phyloP scores from a whole-genome alignment of 306 rosid genomes.

The Fragaria iinumae region DNA sequence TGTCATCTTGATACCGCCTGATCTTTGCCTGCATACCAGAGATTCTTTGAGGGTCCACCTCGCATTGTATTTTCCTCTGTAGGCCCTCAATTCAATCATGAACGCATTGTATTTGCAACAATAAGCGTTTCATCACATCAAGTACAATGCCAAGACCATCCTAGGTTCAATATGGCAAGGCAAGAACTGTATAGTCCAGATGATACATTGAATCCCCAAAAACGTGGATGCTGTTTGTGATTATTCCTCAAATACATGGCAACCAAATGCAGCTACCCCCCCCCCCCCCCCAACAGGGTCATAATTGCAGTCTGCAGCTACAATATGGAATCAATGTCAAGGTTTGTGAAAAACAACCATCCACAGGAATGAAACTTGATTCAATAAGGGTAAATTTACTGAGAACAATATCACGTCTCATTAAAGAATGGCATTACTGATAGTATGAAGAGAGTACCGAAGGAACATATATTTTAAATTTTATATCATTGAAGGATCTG shows the following conservation, averaged over 20 bases:
- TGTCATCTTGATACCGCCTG: conserved; percentile 88
- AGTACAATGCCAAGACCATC: conserved; percentile 96
- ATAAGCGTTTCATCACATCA: conserved; percentile 96
- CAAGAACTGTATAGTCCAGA: conserved; percentile 84
- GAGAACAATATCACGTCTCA: not conserved
- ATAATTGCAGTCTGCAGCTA: conserved; percentile 83
- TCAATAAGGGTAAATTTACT: not conserved
- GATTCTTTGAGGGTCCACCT: conserved; percentile 75
- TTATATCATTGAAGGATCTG: too few species aligned
- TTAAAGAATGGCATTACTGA: not conserved
- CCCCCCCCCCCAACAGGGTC: conserved; percentile 31
- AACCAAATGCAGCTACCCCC: conserved; percentile 89
- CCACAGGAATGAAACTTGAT: not conserved
- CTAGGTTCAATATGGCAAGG: conserved; percentile 84
- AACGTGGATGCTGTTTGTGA: conserved; percentile 56
- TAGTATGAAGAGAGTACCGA: not conserved
- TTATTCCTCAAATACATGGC: conserved; percentile 76
- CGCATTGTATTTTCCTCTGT: conserved; percentile 79
- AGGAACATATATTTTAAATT: too few species aligned
- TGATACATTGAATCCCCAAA: conserved; percentile 87
- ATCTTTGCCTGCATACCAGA: conserved; percentile 83
- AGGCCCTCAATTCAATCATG: conserved; percentile 93
- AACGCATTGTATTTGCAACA: conserved; percentile 98
- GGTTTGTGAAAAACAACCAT: conserved; percentile 14
- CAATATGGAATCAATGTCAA: conserved; percentile 19